Base-by-base conservation (phyloP, 495 filamentous ascomycete species). In the Aspergillus carlsbadensis region DNA sequence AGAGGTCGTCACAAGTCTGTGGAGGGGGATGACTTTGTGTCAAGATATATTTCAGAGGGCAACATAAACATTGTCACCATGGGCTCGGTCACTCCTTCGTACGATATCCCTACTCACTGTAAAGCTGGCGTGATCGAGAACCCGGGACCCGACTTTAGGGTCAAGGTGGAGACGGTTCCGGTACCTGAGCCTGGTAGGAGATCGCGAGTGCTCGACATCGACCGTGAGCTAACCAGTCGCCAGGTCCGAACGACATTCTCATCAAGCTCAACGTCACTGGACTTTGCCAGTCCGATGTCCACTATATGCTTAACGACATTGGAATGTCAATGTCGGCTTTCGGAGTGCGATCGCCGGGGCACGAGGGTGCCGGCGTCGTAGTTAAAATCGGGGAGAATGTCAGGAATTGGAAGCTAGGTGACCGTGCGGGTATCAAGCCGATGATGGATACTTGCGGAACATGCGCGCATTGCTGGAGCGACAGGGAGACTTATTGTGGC, bases 351-450 rank as follows among this genome's bases (percentile, higher is more conserved):
- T 83, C 75, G 18, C 71, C 81, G 0, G 81, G 81, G 11, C 81
- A 84, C 58, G 81, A 84, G 65, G 81, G 81, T 21, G 79, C 79
- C 6, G 81, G 81, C 5, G 70, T 83, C 0, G 77, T 84, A 4
- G 81, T 82, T 5, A 75, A 81, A 33, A 55, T 82, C 3, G 81
- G 81, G 2, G 54, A 61, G 20, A 75, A 79, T 14, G 78, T 83
- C 24, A 81, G 74, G 55, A 76, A 69, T 35, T 78, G 83, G 57
- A 78, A 82, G 42, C 55, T 81, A 3, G 85, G 85, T 20, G 82
- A 86, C 60, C 71, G 83, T 14, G 84, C 75, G 5, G 84, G 84
- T 10, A 72, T 82, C 53, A 85, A 83, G 56, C 84, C 81, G 29
- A 65, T 83, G 17, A 68, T 71, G 54, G 72, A 81, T 61, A 75